Base-by-base conservation (phyloP, 2,329 filamentous ascomycete genomes). In the Ophiostoma australiae region DNA sequence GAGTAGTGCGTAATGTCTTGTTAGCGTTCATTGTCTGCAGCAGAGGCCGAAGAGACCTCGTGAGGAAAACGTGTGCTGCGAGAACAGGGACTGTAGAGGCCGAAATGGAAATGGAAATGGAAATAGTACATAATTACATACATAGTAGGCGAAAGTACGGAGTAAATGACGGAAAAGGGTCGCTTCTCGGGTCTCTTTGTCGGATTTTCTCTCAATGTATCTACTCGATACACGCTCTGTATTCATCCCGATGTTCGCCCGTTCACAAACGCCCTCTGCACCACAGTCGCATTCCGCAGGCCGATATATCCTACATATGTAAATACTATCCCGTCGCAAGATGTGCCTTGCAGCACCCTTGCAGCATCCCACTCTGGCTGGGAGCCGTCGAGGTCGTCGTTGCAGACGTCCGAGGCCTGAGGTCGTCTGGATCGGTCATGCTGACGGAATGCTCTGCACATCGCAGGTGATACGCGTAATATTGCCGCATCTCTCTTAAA, bases 301-400 rank as follows among this genome's bases (percentile, higher is more conserved):
- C 52, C 52, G 52, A 31, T 13, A 58, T 58, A n/a, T 58, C 8
- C 44, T 13, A 20, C 3, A 58, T 8, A 58, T 58, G 52, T 58
- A 48, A 48, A 48, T 48, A 58, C n/a, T 23, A 55, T 55, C 20
- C 23, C 27, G 17, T 48, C 44, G 2, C 48, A 4, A 58, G 52
- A 58, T 58, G 52, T 58, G 52, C 52, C 52, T 58, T 58, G 52
- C 52, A 58, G 52, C n/a, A 23, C n/a, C 52, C 52, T 23, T 58
- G 52, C 20, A 58, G 52, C 52, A 58, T 58, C n/a, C 52, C n/a
- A 13, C 48, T 20, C 6, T 27, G 52, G 23, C 52, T 13, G 4
- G n/a, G n/a, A 23, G 10, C 27, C 1, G 52, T 13, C 4, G n/a
- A 27, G 48, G 10, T 48, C 20, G 44, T 39, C 13, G 35, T 31